Conservation (phyloP, 108 stramenopile genomes). For the Poteriospumella lacustris region DNA sequence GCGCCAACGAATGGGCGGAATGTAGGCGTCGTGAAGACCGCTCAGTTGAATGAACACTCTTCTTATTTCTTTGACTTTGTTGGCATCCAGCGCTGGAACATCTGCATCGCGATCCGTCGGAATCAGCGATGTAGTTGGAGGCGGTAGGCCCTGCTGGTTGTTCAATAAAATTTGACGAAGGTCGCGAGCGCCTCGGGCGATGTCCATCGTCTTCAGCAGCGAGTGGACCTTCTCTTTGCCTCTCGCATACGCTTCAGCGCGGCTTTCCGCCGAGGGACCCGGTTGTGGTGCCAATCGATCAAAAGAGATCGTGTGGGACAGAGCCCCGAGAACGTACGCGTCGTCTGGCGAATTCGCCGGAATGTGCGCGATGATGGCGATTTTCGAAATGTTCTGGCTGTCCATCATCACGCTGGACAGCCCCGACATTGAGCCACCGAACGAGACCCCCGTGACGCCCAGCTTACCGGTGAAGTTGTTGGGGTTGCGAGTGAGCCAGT, state of each 20-base stretch:
- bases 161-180: too few relatives aligned
- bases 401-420: neutral
- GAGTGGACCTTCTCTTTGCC: neutral
- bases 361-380: neutral
- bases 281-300: too few relatives aligned
- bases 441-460: neutral
- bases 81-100: too few relatives aligned
- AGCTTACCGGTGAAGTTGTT: neutral
- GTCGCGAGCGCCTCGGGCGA: neutral
- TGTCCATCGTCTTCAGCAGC: neutral
- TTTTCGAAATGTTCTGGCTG: too few relatives aligned
- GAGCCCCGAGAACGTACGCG: neutral
- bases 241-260: neutral
- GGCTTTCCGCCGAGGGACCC: too few relatives aligned
- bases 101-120: too few relatives aligned
- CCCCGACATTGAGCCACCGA: neutral
- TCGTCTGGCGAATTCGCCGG: neutral
- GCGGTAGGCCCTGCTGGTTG: too few relatives aligned
- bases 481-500: neutral
- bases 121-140: too few relatives aligned
- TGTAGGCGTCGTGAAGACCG: neutral
- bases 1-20: neutral
- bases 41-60: neutral
- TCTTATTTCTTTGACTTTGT: neutral
- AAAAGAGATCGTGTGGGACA: too few relatives aligned